Percentiles rank a stretch among this genome's conserved stretches.
Conservation (phyloP, 2,329 filamentous ascomycete species). For the Xylariales sp. region DNA sequence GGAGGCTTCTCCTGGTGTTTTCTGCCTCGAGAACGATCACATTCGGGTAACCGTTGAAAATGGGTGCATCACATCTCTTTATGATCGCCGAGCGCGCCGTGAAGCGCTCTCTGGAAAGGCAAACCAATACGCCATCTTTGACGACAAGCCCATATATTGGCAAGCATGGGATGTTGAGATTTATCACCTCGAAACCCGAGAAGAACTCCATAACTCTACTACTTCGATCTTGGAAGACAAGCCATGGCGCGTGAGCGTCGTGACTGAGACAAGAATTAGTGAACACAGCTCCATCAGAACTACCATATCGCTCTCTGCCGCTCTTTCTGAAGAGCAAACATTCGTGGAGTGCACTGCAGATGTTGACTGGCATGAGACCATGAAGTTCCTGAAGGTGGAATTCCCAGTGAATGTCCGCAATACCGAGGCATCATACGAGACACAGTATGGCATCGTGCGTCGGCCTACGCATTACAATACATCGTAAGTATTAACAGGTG, state of each 20-base stretch:
- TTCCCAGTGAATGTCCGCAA: constrained; percentile 91
- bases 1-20: constrained; percentile 56
- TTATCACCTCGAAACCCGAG: constrained; percentile 83
- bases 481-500: too few relatives aligned
- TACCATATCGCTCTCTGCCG: constrained; percentile 73
- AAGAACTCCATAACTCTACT: constrained; percentile 65
- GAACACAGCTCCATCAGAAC: constrained; percentile 82
- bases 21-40: constrained; percentile 74
- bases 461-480: constrained; percentile 98
- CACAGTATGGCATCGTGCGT: constrained; percentile 83
- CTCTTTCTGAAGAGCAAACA: constrained; percentile 59
- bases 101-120: constrained; percentile 79
- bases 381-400: constrained; percentile 98
- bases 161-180: constrained; percentile 98
- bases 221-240: constrained; percentile 69
- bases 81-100: constrained; percentile 67
- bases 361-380: constrained; percentile 95
- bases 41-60: constrained; percentile 68
- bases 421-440: constrained; percentile 92
- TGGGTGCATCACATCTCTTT: constrained; percentile 79
- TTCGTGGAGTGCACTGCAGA: constrained; percentile 76
- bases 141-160: constrained; percentile 97
- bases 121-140: constrained; percentile 90
- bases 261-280: constrained; percentile 84
- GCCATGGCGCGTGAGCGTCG: constrained; percentile 72